A percentile compares a stretch with the other conserved stretches of the same genome.
These are phyloP conservation scores for Eleusine coracana DNA, from an alignment of 176 grass and related monocot genomes.

Conservation along the genomic window DNA sequence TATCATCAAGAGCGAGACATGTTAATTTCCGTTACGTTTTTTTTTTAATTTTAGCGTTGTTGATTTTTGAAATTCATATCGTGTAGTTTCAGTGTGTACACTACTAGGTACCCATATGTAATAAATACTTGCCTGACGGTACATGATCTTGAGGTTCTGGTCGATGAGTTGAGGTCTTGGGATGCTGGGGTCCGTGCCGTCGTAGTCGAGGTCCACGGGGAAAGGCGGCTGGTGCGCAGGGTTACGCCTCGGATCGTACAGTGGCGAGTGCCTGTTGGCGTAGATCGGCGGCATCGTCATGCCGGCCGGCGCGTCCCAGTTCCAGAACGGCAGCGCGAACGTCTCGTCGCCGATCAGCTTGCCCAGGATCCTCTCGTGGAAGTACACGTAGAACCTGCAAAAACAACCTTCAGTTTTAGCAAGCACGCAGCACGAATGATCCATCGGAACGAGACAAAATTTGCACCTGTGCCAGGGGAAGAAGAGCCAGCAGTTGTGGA, in stretches of 20 bases:
- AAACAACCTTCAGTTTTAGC: background rate
- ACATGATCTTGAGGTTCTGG: conserved; percentile 71
- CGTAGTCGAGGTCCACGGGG: conserved; percentile 58
- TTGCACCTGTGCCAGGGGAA: conserved; percentile 76
- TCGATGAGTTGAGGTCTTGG: conserved; percentile 42
- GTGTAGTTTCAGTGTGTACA: background rate
- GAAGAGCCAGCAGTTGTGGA: conserved; percentile 75
- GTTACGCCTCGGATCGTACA: conserved; percentile 56
- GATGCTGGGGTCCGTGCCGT: conserved; percentile 12
- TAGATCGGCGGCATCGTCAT: conserved; percentile 70
- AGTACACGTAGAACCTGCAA: conserved; percentile 58
- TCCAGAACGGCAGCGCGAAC: conserved; percentile 84
- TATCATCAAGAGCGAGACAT: too few species aligned
- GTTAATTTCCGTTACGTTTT: too few species aligned
- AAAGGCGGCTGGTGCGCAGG: conserved; percentile 56
- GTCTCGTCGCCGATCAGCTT: conserved; percentile 79
- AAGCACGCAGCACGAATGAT: background rate
- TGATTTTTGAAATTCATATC: too few species aligned
- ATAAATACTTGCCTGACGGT: conserved; percentile 53
- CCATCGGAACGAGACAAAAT: too few species aligned
- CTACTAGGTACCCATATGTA: background rate
- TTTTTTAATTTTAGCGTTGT: too few species aligned
- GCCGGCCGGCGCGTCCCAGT: conserved; percentile 72
- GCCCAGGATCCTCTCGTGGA: conserved; percentile 75
- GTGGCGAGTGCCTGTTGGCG: conserved; percentile 36